Evolutionary conservation across 2,329 filamentous ascomycete species (phyloP), one percentile per base, ranked within the genome.

Genomic region (Didymella glomerata): DNA sequence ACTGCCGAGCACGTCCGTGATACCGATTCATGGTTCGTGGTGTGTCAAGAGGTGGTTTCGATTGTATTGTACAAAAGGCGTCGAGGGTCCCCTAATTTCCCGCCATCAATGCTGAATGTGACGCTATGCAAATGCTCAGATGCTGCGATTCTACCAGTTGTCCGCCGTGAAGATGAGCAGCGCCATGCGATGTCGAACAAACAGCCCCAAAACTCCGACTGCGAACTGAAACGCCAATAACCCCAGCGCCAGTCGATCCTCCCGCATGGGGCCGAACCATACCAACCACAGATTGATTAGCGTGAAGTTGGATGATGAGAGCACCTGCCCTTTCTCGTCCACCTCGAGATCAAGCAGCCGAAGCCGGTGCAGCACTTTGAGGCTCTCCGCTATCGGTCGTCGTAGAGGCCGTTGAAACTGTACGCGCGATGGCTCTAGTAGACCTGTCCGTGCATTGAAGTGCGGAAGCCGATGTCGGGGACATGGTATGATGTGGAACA

Each of bases 271-370:
- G 0, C 95, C 95, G 75, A 93, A 89, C 91, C 93, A 96, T 50
- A 98, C 91, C 62, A 99, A 82, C 94, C 94, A 99, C 55, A 99
- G 84, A 75, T 99, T 99, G 66, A 99, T 83, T 47, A 99, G 85
- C 9, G 95, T 99, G 63, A 99, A 85, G 77, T 99, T 99, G 65
- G 88, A 92, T 20, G 89, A 94, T 78, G 95, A 90, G 24, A 87
- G 81, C 68, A 98, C 90, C 65, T 83, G 80, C 9, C 91, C 91
- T 54, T 88, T 79, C 34, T 87, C 82, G 71, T 94, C 88, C 49
- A 83, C 84, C 60, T 83, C 86, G 41, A 97, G 80, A 46, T 86
- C 84, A 54, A 97, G 76, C 50, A 98, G 81, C 61, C 82, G 84
- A 55, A 97, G 73, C 62, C 81, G 83, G 68, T 88, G 85, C 56